Base-by-base conservation (phyloP, 257 asterid genomes). In the Ajuga chamaepitys region DNA sequence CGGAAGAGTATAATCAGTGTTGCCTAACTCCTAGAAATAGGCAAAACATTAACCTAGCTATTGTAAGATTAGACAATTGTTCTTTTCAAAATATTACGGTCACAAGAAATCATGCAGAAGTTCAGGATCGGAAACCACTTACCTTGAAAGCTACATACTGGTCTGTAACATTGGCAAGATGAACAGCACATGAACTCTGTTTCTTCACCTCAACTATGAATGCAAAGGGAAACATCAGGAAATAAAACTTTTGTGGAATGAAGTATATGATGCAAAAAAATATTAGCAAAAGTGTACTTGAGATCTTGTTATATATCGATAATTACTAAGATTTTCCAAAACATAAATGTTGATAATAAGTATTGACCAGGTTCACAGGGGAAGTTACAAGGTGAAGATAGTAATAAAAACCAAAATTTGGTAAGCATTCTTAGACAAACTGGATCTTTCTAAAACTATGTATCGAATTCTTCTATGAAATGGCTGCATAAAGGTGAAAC, bases 141-240 rank as follows among this genome's bases (percentile, higher is more conserved):
- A 88, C 96, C 98, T 91, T 91, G 85, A 86, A 91, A 51, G 92
- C 96, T 37, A 91, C 91, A 77, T 77, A 86, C 45, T 91, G 94
- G 66, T 85, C 96, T 9, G 91, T 78, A 79, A 71, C 71, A 78
- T 91, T 91, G 72, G 80, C 68, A 74, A 91, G 83, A 71, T 79
- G 80, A 66, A 86, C 94, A 21, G 79, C 58, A 58, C 86, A 81
- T 22, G 87, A 71, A 67, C 91, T 84, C 83, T 88, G 95, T 69
- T 88, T 88, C 91, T 83, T 88, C 75, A 86, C 70, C 87, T 88
- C 98, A 83, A 82, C 98, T 91, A 75, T 55, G 58, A 71, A 79
- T 72, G 17, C 44, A 59, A 73, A 62, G 17, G 53, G 55, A 60
- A 66, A 26, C 18, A 53, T 74, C 71, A 81, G 69, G 70, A 21